A percentile compares a stretch with the other conserved stretches of the same genome.
These are phyloP conservation scores for Paxillus involutus DNA, from an alignment of 768 basidiomycete genomes.

Conservation along the genomic window DNA sequence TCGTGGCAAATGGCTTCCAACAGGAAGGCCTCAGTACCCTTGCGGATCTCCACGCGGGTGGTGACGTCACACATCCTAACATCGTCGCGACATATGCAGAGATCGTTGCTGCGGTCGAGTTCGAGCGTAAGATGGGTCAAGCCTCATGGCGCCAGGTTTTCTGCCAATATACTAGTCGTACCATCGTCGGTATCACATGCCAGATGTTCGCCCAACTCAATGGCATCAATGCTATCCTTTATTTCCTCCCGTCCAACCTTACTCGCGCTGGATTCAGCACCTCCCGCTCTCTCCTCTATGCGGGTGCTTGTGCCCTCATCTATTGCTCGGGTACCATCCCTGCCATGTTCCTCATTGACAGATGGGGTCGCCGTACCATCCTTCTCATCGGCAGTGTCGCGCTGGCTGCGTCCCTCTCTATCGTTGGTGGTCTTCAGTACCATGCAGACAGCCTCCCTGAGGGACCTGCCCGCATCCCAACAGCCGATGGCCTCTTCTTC, in stretches of 20 bases:
- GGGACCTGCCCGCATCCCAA: conserved; percentile 28
- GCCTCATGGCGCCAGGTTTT: conserved; percentile 52
- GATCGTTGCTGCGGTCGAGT: conserved; percentile 40
- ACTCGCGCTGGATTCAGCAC: conserved; percentile 49
- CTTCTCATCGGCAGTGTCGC: conserved; percentile 46
- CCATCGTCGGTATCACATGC: conserved; percentile 50
- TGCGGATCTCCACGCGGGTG: conserved; percentile 56
- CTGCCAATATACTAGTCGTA: conserved; percentile 47
- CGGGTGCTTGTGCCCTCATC: conserved; percentile 45
- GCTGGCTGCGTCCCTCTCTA: conserved; percentile 44
- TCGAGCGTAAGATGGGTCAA: conserved; percentile 38
- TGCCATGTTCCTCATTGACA: conserved; percentile 54
- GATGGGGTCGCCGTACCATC: conserved; percentile 49
- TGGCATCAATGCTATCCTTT: conserved; percentile 57
- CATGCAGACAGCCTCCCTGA: conserved; percentile 38
- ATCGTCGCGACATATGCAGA: conserved; percentile 46
- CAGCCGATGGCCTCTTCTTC: conserved; percentile 38
- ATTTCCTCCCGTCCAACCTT: conserved; percentile 55
- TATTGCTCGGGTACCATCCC: conserved; percentile 53
- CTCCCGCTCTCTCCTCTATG: conserved; percentile 43
- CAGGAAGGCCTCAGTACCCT: conserved; percentile 50
- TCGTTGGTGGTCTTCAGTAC: conserved; percentile 54
- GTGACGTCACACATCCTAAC: conserved; percentile 42
- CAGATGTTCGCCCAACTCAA: conserved; percentile 59
- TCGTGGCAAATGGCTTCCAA: conserved; percentile 52